Evolutionary conservation across 805 yeast species (phyloP), one percentile per base, ranked within the genome.

Genomic region (Spathaspora arborariae): DNA sequence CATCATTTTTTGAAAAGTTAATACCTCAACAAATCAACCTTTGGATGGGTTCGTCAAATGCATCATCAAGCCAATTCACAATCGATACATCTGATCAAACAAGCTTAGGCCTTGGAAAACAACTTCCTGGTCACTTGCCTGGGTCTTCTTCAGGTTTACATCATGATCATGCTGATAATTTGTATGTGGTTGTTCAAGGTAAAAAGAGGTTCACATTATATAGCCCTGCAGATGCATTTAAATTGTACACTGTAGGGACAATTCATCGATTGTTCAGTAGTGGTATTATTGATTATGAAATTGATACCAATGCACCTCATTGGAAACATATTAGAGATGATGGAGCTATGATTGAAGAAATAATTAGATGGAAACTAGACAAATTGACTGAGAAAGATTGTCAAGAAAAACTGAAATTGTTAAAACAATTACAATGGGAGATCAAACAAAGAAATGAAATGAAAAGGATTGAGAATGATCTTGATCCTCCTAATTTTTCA

Each of bases 141-240:
- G 85, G 84, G 1, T 70, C 82, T 0, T 82, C 89, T 0, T 82
- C 90, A 1, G 92, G 92, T 0, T 64, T 85, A 10, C 92, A 85
- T 55, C 92, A 85, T 59, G 92, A 85, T 59, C 91, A 85, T 62
- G 88, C 91, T 1, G 91, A 85, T 57, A 85, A 85, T 56, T 64
- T 85, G 30, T 85, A 85, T 58, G 69, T 85, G 4, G 78, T 85
- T 1, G 57, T 80, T 1, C 63, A 72, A 21, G 94, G 92, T 0
- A 57, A 54, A 6, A 85, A 85, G 55, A 59, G 90, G 49, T 85
- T 85, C 60, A 84, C 91, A 0, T 55, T 85, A 5, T 84, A 75
- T 56, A 69, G 83, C 4, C 92, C 94, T 1, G 65, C 67, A 20
- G 86, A 81, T 55, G 88, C 84, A 0, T 60, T 60, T 2, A 74